Evolutionary conservation across 768 basidiomycete species (phyloP).

Genomic region (Termitomyces heimii): DNA sequence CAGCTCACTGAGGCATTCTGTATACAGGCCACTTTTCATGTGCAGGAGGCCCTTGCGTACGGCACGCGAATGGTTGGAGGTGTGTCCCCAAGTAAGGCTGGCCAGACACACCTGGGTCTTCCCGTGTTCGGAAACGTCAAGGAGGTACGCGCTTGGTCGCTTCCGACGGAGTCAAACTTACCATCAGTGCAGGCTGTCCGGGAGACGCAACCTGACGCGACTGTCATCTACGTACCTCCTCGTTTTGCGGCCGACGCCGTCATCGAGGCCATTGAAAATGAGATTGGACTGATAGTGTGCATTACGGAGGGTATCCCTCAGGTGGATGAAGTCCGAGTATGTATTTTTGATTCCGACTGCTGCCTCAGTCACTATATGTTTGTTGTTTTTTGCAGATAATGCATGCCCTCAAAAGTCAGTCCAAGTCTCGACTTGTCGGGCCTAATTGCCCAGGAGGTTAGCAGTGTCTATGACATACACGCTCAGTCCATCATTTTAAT

Average conservation of each 20-base stretch:
- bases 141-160: slow-evolving; percentile 51
- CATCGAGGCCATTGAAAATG: slow-evolving; percentile 97
- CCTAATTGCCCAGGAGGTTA: slow-evolving; percentile 92
- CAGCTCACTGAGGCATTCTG: neutral
- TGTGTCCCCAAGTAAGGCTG: slow-evolving; percentile 95
- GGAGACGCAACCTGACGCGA: slow-evolving; percentile 85
- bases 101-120: slow-evolving; percentile 89
- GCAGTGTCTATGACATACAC: slow-evolving; percentile 5
- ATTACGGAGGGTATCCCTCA: slow-evolving; percentile 99
- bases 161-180: neutral
- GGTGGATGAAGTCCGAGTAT: slow-evolving; percentile 87
- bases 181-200: slow-evolving; percentile 63
- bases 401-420: slow-evolving; percentile 92
- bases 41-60: slow-evolving; percentile 86
- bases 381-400: slow-evolving; percentile 55
- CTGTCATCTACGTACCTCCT: slow-evolving; percentile 97
- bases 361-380: neutral
- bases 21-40: slow-evolving; percentile 90
- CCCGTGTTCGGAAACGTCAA: slow-evolving; percentile 90
- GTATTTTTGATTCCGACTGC: slow-evolving; percentile 16
- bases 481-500: neutral
- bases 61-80: slow-evolving; percentile 98
- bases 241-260: slow-evolving; percentile 94
- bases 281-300: slow-evolving; percentile 96
- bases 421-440: slow-evolving; percentile 91